Base-by-base conservation (phyloP, 148 eudicot species). In the Dianthus caryophyllus region DNA sequence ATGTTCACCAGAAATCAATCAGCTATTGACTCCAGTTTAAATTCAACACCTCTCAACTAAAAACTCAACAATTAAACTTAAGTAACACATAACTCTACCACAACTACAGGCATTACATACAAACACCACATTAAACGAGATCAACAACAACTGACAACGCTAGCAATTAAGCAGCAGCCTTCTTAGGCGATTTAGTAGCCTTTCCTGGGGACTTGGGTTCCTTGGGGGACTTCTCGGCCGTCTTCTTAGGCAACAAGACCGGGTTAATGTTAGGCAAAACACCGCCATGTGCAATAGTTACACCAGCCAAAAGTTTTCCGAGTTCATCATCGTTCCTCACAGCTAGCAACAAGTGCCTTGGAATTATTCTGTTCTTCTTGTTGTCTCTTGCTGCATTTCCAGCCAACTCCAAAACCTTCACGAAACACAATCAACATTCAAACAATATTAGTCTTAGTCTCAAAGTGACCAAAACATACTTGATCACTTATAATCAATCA, bases 171-270 rank as follows among this genome's bases (percentile, higher is more conserved):
- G 71, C 38, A 2, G 38, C 38, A 2, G 38, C 71, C 14, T 68
- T 68, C 71, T 68, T 68, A 10, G 71, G 71, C 2, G 71, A 68
- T 14, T 68, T 68, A 2, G 71, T 20, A 25, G 71, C 71, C 38
- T 39, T 67, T 6, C 62, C 25, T 6, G 71, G 62, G 16, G 71
- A 55, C 15, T 68, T 68, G 2, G 62, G 62, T 39, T 68, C 71
- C 51, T 68, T 68, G 0, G 71, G 71, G 1, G 62, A 3, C 12
- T 55, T 68, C 62, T 68, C 71, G 22, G 51, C 71, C 0, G 52
- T 43, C 33, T 64, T 64, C 67, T 64, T 64, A 1, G 67, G 67
- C 36, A 64, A 16, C 67, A 64, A 25, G 9, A 64, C 50, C 22
- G 67, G 67, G 67, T 64, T 64, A 17, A 64, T 64, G 22, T 64